Evolutionary conservation across 78 protist species (phyloP).

Genomic region (Dictyostelium purpureum): DNA sequence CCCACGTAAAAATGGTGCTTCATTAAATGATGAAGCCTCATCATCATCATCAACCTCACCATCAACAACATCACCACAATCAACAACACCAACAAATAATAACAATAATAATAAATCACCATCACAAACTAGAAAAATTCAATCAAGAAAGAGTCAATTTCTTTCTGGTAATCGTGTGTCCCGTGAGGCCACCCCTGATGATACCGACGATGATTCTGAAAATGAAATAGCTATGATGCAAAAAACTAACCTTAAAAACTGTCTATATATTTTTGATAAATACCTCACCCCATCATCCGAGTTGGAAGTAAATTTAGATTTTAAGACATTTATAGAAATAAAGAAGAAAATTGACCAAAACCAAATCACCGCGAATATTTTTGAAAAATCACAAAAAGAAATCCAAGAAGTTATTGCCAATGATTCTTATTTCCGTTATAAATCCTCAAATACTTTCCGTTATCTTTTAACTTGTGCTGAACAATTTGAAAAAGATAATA

Average conservation of each 20-base stretch:
- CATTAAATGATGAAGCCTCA: neutral
- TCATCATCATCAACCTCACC: neutral
- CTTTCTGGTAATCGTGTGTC: conserved; percentile 14
- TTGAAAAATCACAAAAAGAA: conserved; percentile 62
- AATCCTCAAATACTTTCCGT: neutral
- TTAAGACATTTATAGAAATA: conserved; percentile 46
- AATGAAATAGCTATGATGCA: neutral
- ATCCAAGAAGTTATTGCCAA: conserved; percentile 48
- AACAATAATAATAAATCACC: neutral
- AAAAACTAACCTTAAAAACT: conserved; percentile 9
- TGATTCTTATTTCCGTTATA: conserved; percentile 55
- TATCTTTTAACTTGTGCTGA: conserved; percentile 13
- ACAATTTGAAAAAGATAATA: neutral
- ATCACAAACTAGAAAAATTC: neutral
- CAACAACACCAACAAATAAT: neutral
- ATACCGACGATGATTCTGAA: conserved; percentile 17
- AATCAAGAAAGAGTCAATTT: neutral
- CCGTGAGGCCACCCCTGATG: neutral
- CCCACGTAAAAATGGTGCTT: neutral
- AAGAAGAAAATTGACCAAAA: conserved; percentile 29
- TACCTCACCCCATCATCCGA: conserved; percentile 37
- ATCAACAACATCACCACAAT: neutral
- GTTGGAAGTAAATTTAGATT: conserved; percentile 65
- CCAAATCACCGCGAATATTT: conserved; percentile 20
- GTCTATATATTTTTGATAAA: conserved; percentile 43